phyloP scores from a whole-genome alignment of 2,329 filamentous ascomycete species.

The Penicillium sp. region DNA sequence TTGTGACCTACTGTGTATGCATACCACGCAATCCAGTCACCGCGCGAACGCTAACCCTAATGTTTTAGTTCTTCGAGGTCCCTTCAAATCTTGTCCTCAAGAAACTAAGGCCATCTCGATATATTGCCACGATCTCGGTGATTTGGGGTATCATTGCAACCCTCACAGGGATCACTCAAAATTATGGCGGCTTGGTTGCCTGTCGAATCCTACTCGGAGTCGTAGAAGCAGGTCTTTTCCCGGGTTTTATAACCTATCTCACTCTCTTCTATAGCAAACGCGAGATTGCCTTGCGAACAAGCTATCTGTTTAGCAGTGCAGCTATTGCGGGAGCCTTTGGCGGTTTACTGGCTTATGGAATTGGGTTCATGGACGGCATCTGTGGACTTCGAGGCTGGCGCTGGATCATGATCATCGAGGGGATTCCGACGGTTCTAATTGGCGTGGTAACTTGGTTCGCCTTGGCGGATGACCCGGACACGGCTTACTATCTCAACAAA shows the following conservation, averaged over 20 bases:
- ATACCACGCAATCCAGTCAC: background rate
- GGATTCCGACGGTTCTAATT: conserved; percentile 49
- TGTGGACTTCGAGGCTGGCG: conserved; percentile 60
- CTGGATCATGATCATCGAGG: conserved; percentile 57
- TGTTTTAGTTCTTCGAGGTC: conserved; percentile 47
- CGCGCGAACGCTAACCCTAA: background rate
- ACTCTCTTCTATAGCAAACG: conserved; percentile 68
- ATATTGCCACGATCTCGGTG: conserved; percentile 51
- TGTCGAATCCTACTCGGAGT: conserved; percentile 60
- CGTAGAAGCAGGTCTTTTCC: conserved; percentile 63
- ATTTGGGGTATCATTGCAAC: conserved; percentile 45
- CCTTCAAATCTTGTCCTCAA: conserved; percentile 59
- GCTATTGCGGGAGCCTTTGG: conserved; percentile 64
- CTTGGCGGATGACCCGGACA: conserved; percentile 59
- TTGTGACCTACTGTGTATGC: conserved; percentile 53
- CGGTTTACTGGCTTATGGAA: conserved; percentile 63
- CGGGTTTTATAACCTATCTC: conserved; percentile 59
- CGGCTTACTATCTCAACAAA: conserved; percentile 51
- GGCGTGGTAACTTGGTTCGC: conserved; percentile 50
- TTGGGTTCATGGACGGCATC: conserved; percentile 63
- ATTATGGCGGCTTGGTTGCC: conserved; percentile 57
- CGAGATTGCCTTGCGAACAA: conserved; percentile 63
- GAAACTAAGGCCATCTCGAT: conserved; percentile 53
- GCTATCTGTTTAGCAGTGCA: conserved; percentile 57
- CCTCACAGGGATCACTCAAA: conserved; percentile 56